Conservation (phyloP, 2,329 filamentous ascomycete species). For the Elsinoe arachidis region DNA sequence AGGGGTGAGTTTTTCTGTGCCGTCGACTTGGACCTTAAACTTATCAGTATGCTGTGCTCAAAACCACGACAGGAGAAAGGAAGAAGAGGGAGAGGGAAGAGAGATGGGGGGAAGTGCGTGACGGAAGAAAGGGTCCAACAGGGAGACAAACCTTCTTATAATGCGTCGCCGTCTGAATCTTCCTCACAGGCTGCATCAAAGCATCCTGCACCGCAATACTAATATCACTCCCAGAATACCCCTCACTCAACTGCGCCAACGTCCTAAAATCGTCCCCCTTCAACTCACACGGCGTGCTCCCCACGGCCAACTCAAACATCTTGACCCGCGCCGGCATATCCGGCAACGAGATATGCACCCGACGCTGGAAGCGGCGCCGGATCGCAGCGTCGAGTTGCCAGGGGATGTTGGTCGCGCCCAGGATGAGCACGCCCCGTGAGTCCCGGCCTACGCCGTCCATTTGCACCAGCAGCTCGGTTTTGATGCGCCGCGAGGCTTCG, state of each 20-base stretch:
- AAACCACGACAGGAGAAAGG: background rate
- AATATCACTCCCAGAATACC: slow-evolving; percentile 95
- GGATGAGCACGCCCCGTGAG: slow-evolving; percentile 82
- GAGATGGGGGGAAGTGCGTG: background rate
- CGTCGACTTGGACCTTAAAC: slow-evolving; percentile 60
- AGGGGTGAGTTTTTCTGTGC: slow-evolving; percentile 62
- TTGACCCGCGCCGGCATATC: slow-evolving; percentile 78
- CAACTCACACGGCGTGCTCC: slow-evolving; percentile 80
- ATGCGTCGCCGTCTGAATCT: slow-evolving; percentile 95
- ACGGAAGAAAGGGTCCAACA: background rate
- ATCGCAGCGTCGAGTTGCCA: slow-evolving; percentile 98
- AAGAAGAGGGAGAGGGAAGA: background rate
- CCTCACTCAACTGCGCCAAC: slow-evolving; percentile 74
- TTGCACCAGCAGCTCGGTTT: slow-evolving; percentile 95
- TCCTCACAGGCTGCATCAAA: slow-evolving; percentile 91
- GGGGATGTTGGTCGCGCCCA: slow-evolving; percentile 95
- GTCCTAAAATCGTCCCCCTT: slow-evolving; percentile 68
- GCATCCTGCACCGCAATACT: slow-evolving; percentile 91
- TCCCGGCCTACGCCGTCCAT: slow-evolving; percentile 99
- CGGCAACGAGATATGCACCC: slow-evolving; percentile 91
- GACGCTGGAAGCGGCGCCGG: slow-evolving; percentile 85
- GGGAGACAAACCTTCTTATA: slow-evolving; percentile 71
- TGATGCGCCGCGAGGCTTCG: slow-evolving; percentile 93
- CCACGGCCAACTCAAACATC: slow-evolving; percentile 96
- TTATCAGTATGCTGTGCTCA: background rate